Evolutionary conservation across 2,329 filamentous ascomycete genomes (phyloP).

Genomic region (Periconia sp.): DNA sequence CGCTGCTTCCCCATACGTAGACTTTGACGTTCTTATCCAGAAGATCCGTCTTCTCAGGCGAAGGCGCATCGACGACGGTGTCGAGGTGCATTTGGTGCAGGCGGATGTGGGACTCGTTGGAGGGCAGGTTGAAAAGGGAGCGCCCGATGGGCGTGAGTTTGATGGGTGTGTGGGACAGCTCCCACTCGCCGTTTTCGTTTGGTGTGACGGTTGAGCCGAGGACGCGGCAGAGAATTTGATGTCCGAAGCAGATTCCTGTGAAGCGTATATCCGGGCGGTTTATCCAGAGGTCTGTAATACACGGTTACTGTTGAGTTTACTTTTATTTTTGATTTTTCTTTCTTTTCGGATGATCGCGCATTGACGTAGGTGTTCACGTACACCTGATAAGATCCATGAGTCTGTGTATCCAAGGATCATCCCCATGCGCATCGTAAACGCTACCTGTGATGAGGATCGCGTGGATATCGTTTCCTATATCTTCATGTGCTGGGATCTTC

Average conservation of each 20-base stretch:
- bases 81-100: slow-evolving; percentile 55
- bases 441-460: slow-evolving; percentile 52
- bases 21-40: slow-evolving; percentile 45
- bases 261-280: slow-evolving; percentile 55
- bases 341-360: not conserved
- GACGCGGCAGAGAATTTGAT: slow-evolving; percentile 50
- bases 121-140: slow-evolving; percentile 42
- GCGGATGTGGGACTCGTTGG: slow-evolving; percentile 35
- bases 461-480: slow-evolving; percentile 49
- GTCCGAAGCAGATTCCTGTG: slow-evolving; percentile 53
- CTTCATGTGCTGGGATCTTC: slow-evolving; percentile 49
- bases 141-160: slow-evolving; percentile 44
- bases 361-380: slow-evolving; percentile 18
- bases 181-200: slow-evolving; percentile 48
- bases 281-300: slow-evolving; percentile 50
- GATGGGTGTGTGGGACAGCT: slow-evolving; percentile 49
- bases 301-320: no score
- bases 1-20: slow-evolving; percentile 52
- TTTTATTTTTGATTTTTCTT: not conserved
- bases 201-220: slow-evolving; percentile 45
- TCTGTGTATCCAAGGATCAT: slow-evolving; percentile 48
- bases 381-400: slow-evolving; percentile 50
- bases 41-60: slow-evolving; percentile 20
- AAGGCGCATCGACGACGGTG: slow-evolving; percentile 43
- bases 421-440: slow-evolving; percentile 51